These are phyloP conservation scores for Phialemoniopsis sp. DNA, from an alignment of 2,329 filamentous ascomycete species.

Conservation along the genomic window DNA sequence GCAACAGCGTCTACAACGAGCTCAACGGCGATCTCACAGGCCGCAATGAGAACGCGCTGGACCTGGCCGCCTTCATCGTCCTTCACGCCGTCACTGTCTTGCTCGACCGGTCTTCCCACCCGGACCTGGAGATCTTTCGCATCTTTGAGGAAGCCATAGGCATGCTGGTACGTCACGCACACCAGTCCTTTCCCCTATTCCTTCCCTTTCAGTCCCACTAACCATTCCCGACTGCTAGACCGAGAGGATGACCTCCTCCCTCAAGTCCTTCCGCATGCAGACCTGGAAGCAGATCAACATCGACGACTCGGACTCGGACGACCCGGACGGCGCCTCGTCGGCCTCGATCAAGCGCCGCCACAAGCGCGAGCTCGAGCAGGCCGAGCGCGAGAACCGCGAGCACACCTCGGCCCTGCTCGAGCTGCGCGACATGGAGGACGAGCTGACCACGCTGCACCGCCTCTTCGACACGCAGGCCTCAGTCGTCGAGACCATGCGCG, in stretches of 20 bases:
- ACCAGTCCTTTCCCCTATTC: background rate
- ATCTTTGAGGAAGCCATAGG: conserved; percentile 65
- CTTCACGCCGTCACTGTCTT: conserved; percentile 60
- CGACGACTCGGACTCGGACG: conserved; percentile 16
- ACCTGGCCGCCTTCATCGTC: conserved; percentile 58
- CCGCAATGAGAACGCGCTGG: conserved; percentile 56
- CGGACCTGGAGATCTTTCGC: conserved; percentile 58
- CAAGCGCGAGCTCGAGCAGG: conserved; percentile 30
- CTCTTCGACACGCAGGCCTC: conserved; percentile 54
- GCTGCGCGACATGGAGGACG: conserved; percentile 61
- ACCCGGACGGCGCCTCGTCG: conserved; percentile 17
- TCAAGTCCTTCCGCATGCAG: conserved; percentile 57
- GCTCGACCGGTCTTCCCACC: conserved; percentile 54
- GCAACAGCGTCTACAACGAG: conserved; percentile 62
- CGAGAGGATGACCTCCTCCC: conserved; percentile 57
- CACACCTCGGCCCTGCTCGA: conserved; percentile 61
- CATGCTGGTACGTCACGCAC: conserved; percentile 49
- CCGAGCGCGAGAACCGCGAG: conserved; percentile 55
- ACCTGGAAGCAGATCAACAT: conserved; percentile 38
- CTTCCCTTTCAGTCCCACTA: background rate
- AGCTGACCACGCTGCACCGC: conserved; percentile 51
- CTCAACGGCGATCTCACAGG: conserved; percentile 61
- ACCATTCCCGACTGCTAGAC: conserved; percentile 31
- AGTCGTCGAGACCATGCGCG: conserved; percentile 42
- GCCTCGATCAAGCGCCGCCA: conserved; percentile 37